phyloP scores from a whole-genome alignment of 768 basidiomycete genomes.

The Calocybe cyanea region DNA sequence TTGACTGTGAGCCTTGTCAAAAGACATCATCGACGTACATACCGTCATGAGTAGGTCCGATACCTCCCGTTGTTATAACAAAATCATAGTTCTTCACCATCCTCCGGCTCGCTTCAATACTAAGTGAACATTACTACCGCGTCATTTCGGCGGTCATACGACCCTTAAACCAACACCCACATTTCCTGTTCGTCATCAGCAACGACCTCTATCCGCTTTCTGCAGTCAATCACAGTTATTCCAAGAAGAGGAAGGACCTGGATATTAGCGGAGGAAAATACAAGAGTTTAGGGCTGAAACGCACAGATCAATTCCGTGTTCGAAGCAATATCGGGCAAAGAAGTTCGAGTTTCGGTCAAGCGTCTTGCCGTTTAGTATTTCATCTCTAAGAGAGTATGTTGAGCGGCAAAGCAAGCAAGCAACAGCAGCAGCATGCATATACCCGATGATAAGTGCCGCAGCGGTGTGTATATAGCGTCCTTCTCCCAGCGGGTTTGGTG shows the following conservation, averaged over 20 bases:
- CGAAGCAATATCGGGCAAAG: constrained; percentile 87
- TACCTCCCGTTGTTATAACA: constrained; percentile 88
- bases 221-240: constrained; percentile 30
- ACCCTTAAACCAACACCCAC: constrained; percentile 37
- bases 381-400: constrained; percentile 53
- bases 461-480: constrained; percentile 71
- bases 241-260: not conserved
- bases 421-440: constrained; percentile 14
- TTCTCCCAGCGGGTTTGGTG: constrained; percentile 64
- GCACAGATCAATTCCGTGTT: constrained; percentile 79
- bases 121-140: constrained; percentile 23
- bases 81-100: constrained; percentile 84
- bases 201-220: constrained; percentile 88
- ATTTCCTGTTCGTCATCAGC: constrained; percentile 90
- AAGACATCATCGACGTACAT: constrained; percentile 15
- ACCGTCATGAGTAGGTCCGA: constrained; percentile 92
- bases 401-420: too few relatives aligned
- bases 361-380: constrained; percentile 91
- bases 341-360: constrained; percentile 80
- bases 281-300: constrained; percentile 13
- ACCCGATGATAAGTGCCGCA: constrained; percentile 77
- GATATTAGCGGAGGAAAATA: not conserved
- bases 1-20: not conserved
- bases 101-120: constrained; percentile 79
- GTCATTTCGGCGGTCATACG: not conserved